Evolutionary conservation across 345 rosid species (phyloP), one percentile per base, ranked within the genome.

Genomic region (Populus davidiana): DNA sequence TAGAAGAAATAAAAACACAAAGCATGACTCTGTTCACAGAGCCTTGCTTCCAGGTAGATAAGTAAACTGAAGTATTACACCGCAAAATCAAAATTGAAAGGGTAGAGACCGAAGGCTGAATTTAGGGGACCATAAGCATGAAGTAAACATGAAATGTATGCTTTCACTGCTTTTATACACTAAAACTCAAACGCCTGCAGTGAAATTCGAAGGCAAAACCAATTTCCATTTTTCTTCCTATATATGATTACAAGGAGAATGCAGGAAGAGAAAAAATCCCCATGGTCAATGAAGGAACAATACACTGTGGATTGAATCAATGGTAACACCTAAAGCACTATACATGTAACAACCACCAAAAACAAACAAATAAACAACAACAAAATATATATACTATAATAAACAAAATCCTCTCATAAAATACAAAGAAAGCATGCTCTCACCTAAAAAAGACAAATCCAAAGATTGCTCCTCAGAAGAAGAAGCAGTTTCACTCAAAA

Each of bases 371-470:
- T 1, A 63, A 18, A 25, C 27, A n/a, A 16, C 27, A 14, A 59
- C 2, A 29, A 29, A 52, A 69, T 8, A 21, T 5, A 9, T 33
- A 70, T 2, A 14, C n/a, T 21, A 79, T 14, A 35, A 14, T n/a
- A 74, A 52, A 27, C 27, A 20, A 63, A 17, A 68, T 67, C 41
- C 39, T 54, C 12, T 23, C 27, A 35, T 12, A 29, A 33, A 76
- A 77, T 6, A 29, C 47, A 66, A 39, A 25, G 10, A 17, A 67
- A 54, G 59, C 12, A 65, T 1, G 18, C 5, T 71, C 74, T 78
- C 61, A 94, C 99, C 99, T 56, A 89, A 85, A 74, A 94, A 94
- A 16, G 90, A 88, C 82, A 94, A 91, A 86, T 92, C 99, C 75
- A 96, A 68, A 21, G 91, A 87, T 80, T 90, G 92, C 27, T 91